Evolutionary conservation across 192 early-diverging fungal genomes (phyloP), one percentile per base, ranked within the genome.

Genomic region (Backusella mclennaniae): DNA sequence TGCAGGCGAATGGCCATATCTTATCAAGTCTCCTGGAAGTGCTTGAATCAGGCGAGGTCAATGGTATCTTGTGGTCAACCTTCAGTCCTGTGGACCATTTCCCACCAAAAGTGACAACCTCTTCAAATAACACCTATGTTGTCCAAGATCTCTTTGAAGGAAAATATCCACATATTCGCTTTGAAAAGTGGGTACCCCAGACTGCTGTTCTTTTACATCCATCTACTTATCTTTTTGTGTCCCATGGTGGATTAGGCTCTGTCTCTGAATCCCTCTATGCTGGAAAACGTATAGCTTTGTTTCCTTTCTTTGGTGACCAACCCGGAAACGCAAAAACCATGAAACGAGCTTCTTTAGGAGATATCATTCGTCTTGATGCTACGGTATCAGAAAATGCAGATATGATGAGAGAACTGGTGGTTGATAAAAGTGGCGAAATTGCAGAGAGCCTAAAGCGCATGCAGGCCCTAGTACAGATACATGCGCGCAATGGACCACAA

Each of bases 11-110:
- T 6, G 15, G 36, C 31, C 49, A 73, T 12, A n/a, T 85, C 15
- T 33, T 80, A 15, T 70, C 80, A n/a, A 42, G 79, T 0, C 21
- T 80, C 11, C 6, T 79, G 6, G 71, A 77, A 21, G 31, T 66
- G 2, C 6, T 80, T 2, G 72, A 85, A 49, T 38, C 21, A 0
- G 66, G 79, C 8, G 63, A 36, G n/a, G 6, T 81, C 33, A 81
- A 85, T 71, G 84, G 78, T 6, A 69, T 83, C 1, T 44, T 85
- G 8, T 85, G 84, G 84, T 56, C 80, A 6, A 71, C 69, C 4
- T 46, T 14, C 14, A 44, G 14, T 17, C 26, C 70, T 1, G 4
- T 8, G 4, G 23, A 44, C 6, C 2, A 31, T 6, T 71, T 71
- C 46, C 44, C 70, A 17, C 4, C 31, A 33, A 2, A 29, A 7